phyloP scores from a whole-genome alignment of 768 basidiomycete species.

The Hortiboletus campestris region DNA sequence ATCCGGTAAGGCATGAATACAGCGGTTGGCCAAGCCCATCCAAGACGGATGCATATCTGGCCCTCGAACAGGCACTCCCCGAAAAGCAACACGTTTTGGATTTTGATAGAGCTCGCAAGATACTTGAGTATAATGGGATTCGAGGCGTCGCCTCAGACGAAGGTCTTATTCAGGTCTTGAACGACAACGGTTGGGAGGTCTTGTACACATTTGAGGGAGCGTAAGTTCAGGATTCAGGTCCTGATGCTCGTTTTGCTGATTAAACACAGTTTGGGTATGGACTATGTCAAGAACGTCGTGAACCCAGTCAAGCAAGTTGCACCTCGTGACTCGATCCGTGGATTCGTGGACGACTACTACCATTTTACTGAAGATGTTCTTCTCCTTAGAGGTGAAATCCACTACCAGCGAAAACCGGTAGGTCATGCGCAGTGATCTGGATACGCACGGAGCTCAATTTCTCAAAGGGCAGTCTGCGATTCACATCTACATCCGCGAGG shows the following conservation, averaged over 20 bases:
- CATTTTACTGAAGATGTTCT: constrained; percentile 36
- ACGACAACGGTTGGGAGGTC: constrained; percentile 36
- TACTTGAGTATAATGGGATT: constrained; percentile 16
- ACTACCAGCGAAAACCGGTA: constrained; percentile 41
- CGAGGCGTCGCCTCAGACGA: constrained; percentile 25
- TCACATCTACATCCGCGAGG: constrained; percentile 31
- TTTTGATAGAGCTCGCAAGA: constrained; percentile 23
- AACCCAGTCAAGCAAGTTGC: constrained; percentile 37
- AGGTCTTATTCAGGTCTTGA: constrained; percentile 27
- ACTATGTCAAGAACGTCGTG: constrained; percentile 42
- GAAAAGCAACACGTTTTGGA: constrained; percentile 20
- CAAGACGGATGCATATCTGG: constrained; percentile 19
- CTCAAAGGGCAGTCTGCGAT: constrained; percentile 33
- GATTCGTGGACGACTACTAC: constrained; percentile 40
- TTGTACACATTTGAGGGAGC: constrained; percentile 40
- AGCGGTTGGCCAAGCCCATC: constrained; percentile 25
- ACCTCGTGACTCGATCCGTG: constrained; percentile 36
- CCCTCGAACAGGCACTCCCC: constrained; percentile 17
- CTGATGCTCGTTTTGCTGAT: constrained; percentile 5
- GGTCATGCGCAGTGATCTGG: background rate
- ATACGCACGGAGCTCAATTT: constrained; percentile 5
- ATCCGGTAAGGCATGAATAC: constrained; percentile 10
- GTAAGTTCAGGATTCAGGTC: constrained; percentile 25
- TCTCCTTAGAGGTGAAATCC: constrained; percentile 40
- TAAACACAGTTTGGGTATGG: constrained; percentile 39